Conservation (phyloP, 129 eudicot species). For the Flaveria bidentis region DNA sequence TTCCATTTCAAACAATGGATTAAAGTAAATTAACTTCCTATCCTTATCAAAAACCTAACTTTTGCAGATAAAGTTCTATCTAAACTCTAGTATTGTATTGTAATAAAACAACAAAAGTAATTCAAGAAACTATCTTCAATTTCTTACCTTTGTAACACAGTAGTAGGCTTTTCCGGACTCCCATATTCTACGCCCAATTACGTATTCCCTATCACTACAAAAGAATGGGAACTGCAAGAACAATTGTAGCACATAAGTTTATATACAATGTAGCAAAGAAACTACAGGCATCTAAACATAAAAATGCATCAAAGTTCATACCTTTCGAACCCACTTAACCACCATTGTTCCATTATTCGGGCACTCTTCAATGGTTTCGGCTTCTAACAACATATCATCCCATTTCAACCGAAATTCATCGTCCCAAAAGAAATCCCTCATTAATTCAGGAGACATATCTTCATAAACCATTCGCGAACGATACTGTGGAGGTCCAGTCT, state of each 20-base stretch:
- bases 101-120: neutral
- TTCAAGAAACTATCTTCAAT: neutral
- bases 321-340: conserved; percentile 95
- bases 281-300: neutral
- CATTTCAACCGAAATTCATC: conserved; percentile 79
- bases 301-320: conserved; percentile 20
- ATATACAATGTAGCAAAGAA: conserved; percentile 6
- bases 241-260: conserved; percentile 21
- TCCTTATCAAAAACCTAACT: neutral
- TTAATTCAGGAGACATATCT: conserved; percentile 74
- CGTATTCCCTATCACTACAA: conserved; percentile 87
- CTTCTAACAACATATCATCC: conserved; percentile 82
- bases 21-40: neutral
- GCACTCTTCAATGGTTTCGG: conserved; percentile 76
- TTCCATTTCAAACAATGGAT: neutral
- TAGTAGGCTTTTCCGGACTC: conserved; percentile 67
- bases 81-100: neutral
- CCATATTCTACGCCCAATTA: conserved; percentile 91
- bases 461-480: conserved; percentile 75
- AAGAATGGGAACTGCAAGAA: conserved; percentile 83
- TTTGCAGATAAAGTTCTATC: neutral
- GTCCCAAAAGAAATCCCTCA: conserved; percentile 96
- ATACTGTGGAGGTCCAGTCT: conserved; percentile 94
- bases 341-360: conserved; percentile 81
- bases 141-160: conserved; percentile 79